Percentiles rank a stretch among this genome's conserved stretches.
These are phyloP conservation scores for Quambalaria eucalypti DNA, from an alignment of 1,284 basidiomycete genomes.

Conservation along the genomic window DNA sequence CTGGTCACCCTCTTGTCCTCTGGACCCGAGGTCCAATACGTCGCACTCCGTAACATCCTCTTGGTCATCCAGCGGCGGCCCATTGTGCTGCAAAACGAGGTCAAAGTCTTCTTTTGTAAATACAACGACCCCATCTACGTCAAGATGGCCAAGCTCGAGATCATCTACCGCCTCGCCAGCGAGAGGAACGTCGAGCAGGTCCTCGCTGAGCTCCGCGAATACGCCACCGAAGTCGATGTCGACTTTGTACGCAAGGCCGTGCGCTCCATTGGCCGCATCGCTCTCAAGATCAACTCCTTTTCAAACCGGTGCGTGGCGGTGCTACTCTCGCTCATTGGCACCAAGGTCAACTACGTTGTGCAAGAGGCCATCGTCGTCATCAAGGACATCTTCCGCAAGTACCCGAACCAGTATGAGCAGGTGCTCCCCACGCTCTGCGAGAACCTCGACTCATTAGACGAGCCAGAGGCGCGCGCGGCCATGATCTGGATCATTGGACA, in stretches of 20 bases:
- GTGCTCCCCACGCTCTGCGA: conserved; percentile 87
- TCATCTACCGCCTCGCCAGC: conserved; percentile 89
- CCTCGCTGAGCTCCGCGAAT: conserved; percentile 90
- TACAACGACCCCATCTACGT: conserved; percentile 99
- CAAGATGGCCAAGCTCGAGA: conserved; percentile 94
- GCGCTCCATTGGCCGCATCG: conserved; percentile 85
- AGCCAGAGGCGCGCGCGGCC: conserved; percentile 89
- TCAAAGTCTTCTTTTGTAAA: conserved; percentile 99
- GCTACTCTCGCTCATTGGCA: conserved; percentile 78
- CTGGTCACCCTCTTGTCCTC: conserved; percentile 61
- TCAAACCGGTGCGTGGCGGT: conserved; percentile 83
- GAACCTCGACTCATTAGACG: conserved; percentile 82
- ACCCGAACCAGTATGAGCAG: conserved; percentile 91
- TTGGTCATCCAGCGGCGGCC: conserved; percentile 92
- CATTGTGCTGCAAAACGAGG: conserved; percentile 84
- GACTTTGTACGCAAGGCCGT: conserved; percentile 98
- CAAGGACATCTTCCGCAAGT: conserved; percentile 94
- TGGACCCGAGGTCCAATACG: conserved; percentile 96
- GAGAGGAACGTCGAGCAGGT: conserved; percentile 86
- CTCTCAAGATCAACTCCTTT: conserved; percentile 87
- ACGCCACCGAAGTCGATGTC: conserved; percentile 94
- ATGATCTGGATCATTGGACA: conserved; percentile 99
- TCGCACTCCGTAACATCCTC: conserved; percentile 89
- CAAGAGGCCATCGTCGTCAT: conserved; percentile 96
- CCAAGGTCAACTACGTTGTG: conserved; percentile 90